These are phyloP conservation scores for Rhizodiscina lignyota DNA, from an alignment of 495 filamentous ascomycete genomes.

Conservation along the genomic window DNA sequence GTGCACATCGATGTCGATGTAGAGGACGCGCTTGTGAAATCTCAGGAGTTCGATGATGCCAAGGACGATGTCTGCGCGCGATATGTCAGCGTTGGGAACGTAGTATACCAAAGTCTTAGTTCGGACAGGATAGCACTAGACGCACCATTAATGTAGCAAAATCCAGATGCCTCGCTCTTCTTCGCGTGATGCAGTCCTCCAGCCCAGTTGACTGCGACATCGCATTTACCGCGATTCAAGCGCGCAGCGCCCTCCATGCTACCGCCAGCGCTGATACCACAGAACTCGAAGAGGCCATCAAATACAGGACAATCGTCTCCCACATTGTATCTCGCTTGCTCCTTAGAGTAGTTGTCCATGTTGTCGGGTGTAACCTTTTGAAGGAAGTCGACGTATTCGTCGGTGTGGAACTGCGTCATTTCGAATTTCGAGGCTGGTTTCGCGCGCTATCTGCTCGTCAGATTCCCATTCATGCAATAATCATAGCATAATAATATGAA, in stretches of 20 bases:
- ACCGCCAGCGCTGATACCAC: slow-evolving; percentile 90
- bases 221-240: slow-evolving; percentile 83
- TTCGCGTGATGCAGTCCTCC: slow-evolving; percentile 96
- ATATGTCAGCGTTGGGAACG: no score
- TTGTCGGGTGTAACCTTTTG: slow-evolving; percentile 95
- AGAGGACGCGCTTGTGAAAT: slow-evolving; percentile 83
- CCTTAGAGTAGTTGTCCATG: slow-evolving; percentile 84
- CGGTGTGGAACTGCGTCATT: slow-evolving; percentile 99
- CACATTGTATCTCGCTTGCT: slow-evolving; percentile 94
- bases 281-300: slow-evolving; percentile 95
- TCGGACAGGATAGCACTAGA: no score
- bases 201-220: slow-evolving; percentile 96
- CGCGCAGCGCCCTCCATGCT: slow-evolving; percentile 94
- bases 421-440: slow-evolving; percentile 92
- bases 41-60: slow-evolving; percentile 92
- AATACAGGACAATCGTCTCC: slow-evolving; percentile 97
- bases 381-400: slow-evolving; percentile 98
- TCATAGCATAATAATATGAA: slow-evolving; percentile 10
- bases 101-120: slow-evolving; percentile 1
- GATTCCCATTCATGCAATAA: no score
- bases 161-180: slow-evolving; percentile 89
- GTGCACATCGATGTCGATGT: slow-evolving; percentile 97
- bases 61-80: slow-evolving; percentile 89
- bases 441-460: slow-evolving; percentile 64
- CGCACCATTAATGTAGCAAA: slow-evolving; percentile 95